phyloP scores from a whole-genome alignment of 2,329 filamentous ascomycete genomes.

The Sclerotinia glacialis region DNA sequence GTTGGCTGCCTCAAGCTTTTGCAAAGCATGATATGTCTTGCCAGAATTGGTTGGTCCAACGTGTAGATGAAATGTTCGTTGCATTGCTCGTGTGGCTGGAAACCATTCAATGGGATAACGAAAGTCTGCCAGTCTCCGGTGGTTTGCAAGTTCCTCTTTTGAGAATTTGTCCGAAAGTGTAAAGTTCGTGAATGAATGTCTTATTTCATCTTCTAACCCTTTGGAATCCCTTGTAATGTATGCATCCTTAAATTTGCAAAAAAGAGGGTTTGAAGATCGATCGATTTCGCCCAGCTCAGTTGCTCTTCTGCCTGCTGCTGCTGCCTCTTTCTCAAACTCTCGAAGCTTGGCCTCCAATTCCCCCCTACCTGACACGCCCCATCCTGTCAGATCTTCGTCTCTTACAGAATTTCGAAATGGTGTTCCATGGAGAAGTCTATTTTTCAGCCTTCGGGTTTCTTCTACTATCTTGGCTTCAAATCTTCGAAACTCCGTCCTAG shows the following conservation, averaged over 20 bases:
- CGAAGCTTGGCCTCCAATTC: background rate
- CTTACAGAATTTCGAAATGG: too few species aligned
- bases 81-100: conserved; percentile 73
- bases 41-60: conserved; percentile 97
- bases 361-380: background rate
- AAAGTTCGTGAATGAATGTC: conserved; percentile 55
- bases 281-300: conserved; percentile 20
- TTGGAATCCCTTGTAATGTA: conserved; percentile 53
- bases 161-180: conserved; percentile 47
- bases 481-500: background rate
- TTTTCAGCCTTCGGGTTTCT: background rate
- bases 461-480: background rate
- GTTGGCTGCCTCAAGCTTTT: conserved; percentile 73
- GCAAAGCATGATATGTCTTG: conserved; percentile 92
- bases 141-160: conserved; percentile 40
- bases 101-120: conserved; percentile 93
- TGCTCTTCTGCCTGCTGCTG: conserved; percentile 22
- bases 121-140: conserved; percentile 71
- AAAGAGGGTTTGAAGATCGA: conserved; percentile 31
- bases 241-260: conserved; percentile 50
- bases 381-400: background rate
- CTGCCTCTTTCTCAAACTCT: background rate
- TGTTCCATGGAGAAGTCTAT: background rate
- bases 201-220: conserved; percentile 57
- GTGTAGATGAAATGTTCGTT: conserved; percentile 84